Conservation (phyloP, 2,329 filamentous ascomycete genomes). For the Fusarium burgessii region DNA sequence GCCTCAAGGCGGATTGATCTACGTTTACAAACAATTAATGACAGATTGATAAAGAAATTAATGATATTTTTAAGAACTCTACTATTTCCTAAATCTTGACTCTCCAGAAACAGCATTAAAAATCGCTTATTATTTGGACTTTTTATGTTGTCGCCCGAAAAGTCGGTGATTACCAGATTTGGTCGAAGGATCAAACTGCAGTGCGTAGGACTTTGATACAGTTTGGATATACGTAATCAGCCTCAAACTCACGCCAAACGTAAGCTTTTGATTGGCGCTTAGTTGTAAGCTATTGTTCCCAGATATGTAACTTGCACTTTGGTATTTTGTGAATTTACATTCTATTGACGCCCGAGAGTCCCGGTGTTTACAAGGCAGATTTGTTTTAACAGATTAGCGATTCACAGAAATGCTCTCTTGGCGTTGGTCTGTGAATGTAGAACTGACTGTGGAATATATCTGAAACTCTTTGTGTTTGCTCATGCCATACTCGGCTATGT, state of each 20-base stretch:
- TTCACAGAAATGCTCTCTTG: neutral
- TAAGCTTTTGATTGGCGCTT: neutral
- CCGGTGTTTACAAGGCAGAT: neutral
- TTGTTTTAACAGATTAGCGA: neutral
- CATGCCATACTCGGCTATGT: neutral
- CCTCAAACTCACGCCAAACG: slow-evolving; percentile 4
- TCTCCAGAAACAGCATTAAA: neutral
- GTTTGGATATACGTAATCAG: slow-evolving; percentile 8
- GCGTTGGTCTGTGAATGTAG: neutral
- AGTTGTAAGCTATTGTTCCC: neutral
- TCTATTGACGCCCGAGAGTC: neutral
- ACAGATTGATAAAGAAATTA: neutral
- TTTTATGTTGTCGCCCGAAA: neutral
- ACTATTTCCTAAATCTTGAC: no score
- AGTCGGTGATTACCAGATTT: slow-evolving; percentile 17
- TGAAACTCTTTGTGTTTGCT: slow-evolving; percentile 9
- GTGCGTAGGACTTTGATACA: slow-evolving; percentile 6
- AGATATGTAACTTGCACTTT: neutral
- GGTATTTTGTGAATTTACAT: neutral
- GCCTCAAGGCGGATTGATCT: slow-evolving; percentile 20
- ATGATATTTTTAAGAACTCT: neutral
- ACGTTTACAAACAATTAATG: neutral
- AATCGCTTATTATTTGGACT: neutral
- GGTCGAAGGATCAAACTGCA: slow-evolving; percentile 5
- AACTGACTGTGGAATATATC: neutral